Evolutionary conservation across 2,329 filamentous ascomycete genomes (phyloP), one percentile per base, ranked within the genome.

Genomic region (Aspergillus jensenii): DNA sequence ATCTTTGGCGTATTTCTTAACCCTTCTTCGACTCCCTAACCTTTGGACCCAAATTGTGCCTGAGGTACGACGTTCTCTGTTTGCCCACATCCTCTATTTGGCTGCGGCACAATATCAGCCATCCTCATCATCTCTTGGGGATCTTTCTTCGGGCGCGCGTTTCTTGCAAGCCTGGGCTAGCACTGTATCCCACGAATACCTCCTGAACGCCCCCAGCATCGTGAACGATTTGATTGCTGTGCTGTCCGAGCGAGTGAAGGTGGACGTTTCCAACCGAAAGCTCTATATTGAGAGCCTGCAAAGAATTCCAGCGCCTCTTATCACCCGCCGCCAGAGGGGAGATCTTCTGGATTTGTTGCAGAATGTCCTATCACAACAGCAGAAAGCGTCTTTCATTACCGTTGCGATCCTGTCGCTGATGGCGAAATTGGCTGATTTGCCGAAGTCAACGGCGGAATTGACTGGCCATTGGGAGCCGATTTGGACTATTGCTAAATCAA

Each of bases 171-270:
- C 73, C 17, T 78, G 75, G 76, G 63, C 67, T 31, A 68, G 67
- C 41, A 63, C 77, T 33, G 67, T 71, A 6, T 77, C 74, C 21
- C 70, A 75, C 47, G 74, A 76, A 44, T 77, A 76, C 56, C 65
- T 77, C 21, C 67, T 76, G 21, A 69, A 68, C 35, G 64, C 68
- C 7, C 68, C 73, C 21, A 61, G 58, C 12, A 65, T 76, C 51
- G 72, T 71, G 12, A 65, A 66, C 15, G 75, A 76, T 52, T 27
- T 77, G 15, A 65, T 70, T 11, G 59, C 64, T 37, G 68, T 77
- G 1, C 65, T 78, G 21, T 71, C 68, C 25, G 67, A 71, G 33
- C 62, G 63, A 19, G 62, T 76, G 15, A 68, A 74, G 56, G 65
- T 67, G 21, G 68, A 72, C 41, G 54, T 51, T n/a, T 52, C 55